phyloP scores from a whole-genome alignment of 148 eudicot species.

The Rheum nobile region DNA sequence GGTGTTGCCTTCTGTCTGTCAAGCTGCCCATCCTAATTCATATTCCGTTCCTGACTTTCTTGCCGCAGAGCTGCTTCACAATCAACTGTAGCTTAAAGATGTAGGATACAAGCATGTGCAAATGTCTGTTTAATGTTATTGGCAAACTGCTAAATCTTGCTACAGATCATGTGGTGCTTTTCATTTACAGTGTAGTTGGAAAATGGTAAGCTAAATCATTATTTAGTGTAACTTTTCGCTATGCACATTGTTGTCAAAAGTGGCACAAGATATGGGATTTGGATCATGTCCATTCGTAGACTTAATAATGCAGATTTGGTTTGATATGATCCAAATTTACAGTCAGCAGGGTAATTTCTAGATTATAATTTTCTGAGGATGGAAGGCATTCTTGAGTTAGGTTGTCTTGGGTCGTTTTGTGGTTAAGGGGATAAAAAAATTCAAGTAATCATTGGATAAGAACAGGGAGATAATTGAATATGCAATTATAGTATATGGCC shows the following conservation, averaged over 20 bases:
- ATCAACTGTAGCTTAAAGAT: slow-evolving; percentile 6
- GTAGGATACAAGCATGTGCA: slow-evolving; percentile 8
- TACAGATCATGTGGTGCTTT: background rate
- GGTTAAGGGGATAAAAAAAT: too few relatives aligned
- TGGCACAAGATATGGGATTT: too few relatives aligned
- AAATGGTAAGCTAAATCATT: background rate
- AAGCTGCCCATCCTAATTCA: slow-evolving; percentile 4
- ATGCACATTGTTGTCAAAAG: too few relatives aligned
- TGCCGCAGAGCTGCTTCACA: slow-evolving; percentile 6
- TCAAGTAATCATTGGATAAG: too few relatives aligned
- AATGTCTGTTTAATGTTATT: background rate
- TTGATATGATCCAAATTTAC: background rate
- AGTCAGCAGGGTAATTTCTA: background rate
- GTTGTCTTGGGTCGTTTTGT: background rate
- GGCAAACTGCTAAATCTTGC: background rate
- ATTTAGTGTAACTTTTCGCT: too few relatives aligned
- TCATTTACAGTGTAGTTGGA: background rate
- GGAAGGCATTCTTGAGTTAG: background rate
- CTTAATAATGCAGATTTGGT: background rate
- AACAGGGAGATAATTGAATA: too few relatives aligned
- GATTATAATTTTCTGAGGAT: background rate
- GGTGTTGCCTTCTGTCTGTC: background rate
- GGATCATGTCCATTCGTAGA: too few relatives aligned
- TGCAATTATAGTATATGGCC: too few relatives aligned
- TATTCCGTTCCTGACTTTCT: background rate